Conservation (phyloP, 2,329 filamentous ascomycete species). For the Monosporascus sp. region DNA sequence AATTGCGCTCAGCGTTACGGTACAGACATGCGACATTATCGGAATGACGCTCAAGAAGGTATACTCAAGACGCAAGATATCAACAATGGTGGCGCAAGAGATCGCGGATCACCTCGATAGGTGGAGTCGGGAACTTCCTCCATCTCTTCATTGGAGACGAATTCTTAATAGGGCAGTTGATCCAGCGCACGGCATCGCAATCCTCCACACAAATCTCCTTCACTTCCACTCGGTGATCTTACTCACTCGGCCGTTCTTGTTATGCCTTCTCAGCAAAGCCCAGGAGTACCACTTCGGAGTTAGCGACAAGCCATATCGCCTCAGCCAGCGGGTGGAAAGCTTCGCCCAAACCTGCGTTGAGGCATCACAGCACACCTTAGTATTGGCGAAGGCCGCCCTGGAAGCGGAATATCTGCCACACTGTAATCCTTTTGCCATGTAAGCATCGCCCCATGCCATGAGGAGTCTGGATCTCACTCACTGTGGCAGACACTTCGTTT, state of each 20-base stretch:
- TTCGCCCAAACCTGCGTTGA: slow-evolving; percentile 48
- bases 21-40: slow-evolving; percentile 53
- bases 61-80: slow-evolving; percentile 56
- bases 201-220: slow-evolving; percentile 58
- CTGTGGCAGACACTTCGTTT: slow-evolving; percentile 48
- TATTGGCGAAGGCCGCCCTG: slow-evolving; percentile 40
- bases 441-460: slow-evolving; percentile 22
- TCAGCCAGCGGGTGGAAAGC: slow-evolving; percentile 34
- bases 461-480: slow-evolving; percentile 3
- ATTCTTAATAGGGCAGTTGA: slow-evolving; percentile 35
- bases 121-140: slow-evolving; percentile 45
- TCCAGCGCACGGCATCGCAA: slow-evolving; percentile 49
- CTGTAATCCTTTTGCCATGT: slow-evolving; percentile 54
- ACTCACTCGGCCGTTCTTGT: slow-evolving; percentile 59
- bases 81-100: slow-evolving; percentile 50
- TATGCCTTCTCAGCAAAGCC: slow-evolving; percentile 47
- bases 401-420: slow-evolving; percentile 41
- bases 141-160: slow-evolving; percentile 45
- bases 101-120: slow-evolving; percentile 48
- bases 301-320: slow-evolving; percentile 21
- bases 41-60: slow-evolving; percentile 54
- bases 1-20: slow-evolving; percentile 45
- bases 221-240: slow-evolving; percentile 60
- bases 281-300: slow-evolving; percentile 27
- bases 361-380: slow-evolving; percentile 45